Percentiles rank a stretch among this genome's conserved stretches.
Evolutionary conservation across 495 filamentous ascomycete species (phyloP).

Genomic region (Staphylotrichum longicolle): DNA sequence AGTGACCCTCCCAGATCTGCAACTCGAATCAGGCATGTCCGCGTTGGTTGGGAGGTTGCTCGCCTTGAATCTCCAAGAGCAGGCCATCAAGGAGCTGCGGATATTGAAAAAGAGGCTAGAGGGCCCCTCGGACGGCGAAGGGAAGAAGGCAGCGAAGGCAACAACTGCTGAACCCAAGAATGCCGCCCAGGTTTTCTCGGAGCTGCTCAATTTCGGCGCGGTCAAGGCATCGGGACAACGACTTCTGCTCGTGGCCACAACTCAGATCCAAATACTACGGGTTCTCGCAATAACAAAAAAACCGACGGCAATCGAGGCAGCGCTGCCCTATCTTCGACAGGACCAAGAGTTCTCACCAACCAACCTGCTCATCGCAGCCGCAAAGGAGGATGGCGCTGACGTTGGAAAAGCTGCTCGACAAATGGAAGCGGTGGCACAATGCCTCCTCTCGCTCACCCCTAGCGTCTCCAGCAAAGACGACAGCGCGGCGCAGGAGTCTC

Average conservation of each 20-base stretch:
- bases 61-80: constrained; percentile 66
- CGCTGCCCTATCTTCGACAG: constrained; percentile 42
- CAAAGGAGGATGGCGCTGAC: constrained; percentile 46
- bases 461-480: constrained; percentile 56
- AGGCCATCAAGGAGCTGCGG: constrained; percentile 75
- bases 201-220: constrained; percentile 60
- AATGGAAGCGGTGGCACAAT: constrained; percentile 67
- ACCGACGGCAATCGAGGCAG: constrained; percentile 51
- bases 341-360: constrained; percentile 60
- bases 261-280: constrained; percentile 53
- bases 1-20: constrained; percentile 58
- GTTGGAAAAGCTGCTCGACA: constrained; percentile 63
- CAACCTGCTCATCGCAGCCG: constrained; percentile 56
- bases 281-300: constrained; percentile 51
- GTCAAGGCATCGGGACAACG: constrained; percentile 38
- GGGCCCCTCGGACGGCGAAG: constrained; percentile 33
- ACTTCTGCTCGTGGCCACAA: constrained; percentile 49
- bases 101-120: constrained; percentile 63
- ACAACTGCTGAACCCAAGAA: constrained; percentile 34
- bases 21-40: constrained; percentile 81
- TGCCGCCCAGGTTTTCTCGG: constrained; percentile 50
- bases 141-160: constrained; percentile 29
- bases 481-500: constrained; percentile 42
- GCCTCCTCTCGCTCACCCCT: constrained; percentile 61
- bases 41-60: constrained; percentile 71